Evolutionary conservation across 768 basidiomycete species (phyloP).

Genomic region (Clathrus columnatus): DNA sequence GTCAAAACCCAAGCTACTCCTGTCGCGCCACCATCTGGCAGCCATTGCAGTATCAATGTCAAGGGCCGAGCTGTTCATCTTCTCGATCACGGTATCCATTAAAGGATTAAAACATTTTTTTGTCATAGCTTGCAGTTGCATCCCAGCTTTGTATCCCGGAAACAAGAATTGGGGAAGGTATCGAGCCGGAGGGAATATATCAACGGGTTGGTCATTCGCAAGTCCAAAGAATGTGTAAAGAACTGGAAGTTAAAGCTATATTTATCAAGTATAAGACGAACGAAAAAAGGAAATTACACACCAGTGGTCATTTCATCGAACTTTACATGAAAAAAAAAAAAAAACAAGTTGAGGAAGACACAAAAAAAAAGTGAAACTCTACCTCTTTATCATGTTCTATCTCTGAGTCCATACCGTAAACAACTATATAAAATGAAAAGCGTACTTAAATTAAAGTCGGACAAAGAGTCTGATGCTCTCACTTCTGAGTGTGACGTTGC

Average conservation of each 20-base stretch:
- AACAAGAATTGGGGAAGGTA: not conserved
- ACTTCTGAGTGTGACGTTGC: not conserved
- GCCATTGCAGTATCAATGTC: slow-evolving; percentile 31
- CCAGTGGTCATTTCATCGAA: not conserved
- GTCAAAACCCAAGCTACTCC: slow-evolving; percentile 30
- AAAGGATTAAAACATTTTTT: slow-evolving; percentile 32
- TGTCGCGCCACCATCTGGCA: slow-evolving; percentile 27
- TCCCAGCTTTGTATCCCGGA: not conserved
- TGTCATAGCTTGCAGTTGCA: slow-evolving; percentile 23
- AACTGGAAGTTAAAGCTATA: not conserved
- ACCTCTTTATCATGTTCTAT: not conserved
- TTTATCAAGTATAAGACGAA: not conserved
- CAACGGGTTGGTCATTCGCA: not conserved
- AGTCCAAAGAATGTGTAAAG: not conserved
- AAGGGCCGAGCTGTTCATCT: slow-evolving; percentile 29
- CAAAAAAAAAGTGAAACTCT: not conserved
- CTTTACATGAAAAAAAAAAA: not conserved
- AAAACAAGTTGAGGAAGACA: not conserved
- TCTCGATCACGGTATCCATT: slow-evolving; percentile 33
- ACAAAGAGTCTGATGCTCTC: not conserved
- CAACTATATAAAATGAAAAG: no score
- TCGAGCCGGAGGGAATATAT: not conserved
- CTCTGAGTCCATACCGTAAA: not conserved
- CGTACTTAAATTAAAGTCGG: not conserved
- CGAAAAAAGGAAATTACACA: not conserved